A percentile compares a stretch with the other conserved stretches of the same genome.
phyloP scores from a whole-genome alignment of 495 filamentous ascomycete genomes.

The Xylaria acuta region DNA sequence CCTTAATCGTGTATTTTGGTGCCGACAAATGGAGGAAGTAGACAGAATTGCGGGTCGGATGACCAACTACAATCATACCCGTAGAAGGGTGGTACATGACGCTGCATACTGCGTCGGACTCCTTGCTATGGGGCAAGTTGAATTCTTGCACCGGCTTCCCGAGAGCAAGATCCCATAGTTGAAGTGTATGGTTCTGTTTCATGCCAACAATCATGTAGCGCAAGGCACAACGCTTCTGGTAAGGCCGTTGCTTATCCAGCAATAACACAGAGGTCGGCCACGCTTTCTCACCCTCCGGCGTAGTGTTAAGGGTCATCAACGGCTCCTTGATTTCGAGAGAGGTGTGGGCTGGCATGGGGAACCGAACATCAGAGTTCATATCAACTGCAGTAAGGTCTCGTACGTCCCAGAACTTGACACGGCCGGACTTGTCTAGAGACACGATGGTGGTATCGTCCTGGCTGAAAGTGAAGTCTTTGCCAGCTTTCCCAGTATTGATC shows the following conservation, averaged over 20 bases:
- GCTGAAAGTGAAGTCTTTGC: conserved; percentile 97
- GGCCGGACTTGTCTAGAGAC: conserved; percentile 93
- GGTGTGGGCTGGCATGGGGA: conserved; percentile 57
- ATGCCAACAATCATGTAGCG: conserved; percentile 96
- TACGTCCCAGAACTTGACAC: conserved; percentile 97
- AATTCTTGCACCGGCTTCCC: conserved; percentile 95
- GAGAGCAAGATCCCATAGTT: conserved; percentile 97
- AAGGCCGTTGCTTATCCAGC: conserved; percentile 92
- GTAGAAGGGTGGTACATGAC: conserved; percentile 89
- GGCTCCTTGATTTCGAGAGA: conserved; percentile 78
- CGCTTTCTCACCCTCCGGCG: conserved; percentile 80
- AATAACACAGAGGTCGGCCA: conserved; percentile 96
- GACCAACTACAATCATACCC: conserved; percentile 91
- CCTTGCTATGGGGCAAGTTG: conserved; percentile 93
- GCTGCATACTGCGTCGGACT: conserved; percentile 96
- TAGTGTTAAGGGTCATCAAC: conserved; percentile 77
- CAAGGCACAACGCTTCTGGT: conserved; percentile 81
- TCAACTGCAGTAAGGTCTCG: conserved; percentile 69
- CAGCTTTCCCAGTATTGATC: conserved; percentile 96
- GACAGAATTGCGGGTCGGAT: conserved; percentile 95
- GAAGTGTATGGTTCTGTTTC: conserved; percentile 98
- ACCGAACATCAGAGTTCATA: conserved; percentile 58
- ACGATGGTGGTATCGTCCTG: conserved; percentile 94
- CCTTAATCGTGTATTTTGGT: conserved; percentile 81
- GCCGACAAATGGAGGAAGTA: conserved; percentile 96